Percentiles rank a stretch among this genome's conserved stretches.
These are phyloP conservation scores for Xanthoparmelia taractica DNA, from an alignment of 495 filamentous ascomycete species.

Conservation along the genomic window DNA sequence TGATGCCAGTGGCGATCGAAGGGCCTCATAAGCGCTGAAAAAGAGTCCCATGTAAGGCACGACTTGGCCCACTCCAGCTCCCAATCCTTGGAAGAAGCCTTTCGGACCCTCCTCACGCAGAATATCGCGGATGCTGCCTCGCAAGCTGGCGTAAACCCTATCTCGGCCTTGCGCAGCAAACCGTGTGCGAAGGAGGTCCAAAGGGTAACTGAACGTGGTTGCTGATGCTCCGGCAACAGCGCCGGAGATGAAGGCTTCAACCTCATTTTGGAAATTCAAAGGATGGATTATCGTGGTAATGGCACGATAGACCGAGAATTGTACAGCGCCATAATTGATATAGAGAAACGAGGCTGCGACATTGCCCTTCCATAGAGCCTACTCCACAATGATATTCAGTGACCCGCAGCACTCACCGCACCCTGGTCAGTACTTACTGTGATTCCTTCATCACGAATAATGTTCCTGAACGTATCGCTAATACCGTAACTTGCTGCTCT, in stretches of 20 bases:
- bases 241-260: constrained; percentile 70
- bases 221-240: constrained; percentile 72
- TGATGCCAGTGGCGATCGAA: constrained; percentile 44
- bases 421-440: constrained; percentile 39
- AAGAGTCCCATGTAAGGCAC: constrained; percentile 96
- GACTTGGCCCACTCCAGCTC: constrained; percentile 74
- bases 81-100: constrained; percentile 83
- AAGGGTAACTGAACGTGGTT: constrained; percentile 80
- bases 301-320: constrained; percentile 85
- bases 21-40: constrained; percentile 77
- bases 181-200: constrained; percentile 86
- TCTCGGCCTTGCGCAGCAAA: constrained; percentile 93
- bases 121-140: constrained; percentile 63
- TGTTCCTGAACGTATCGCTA: constrained; percentile 63
- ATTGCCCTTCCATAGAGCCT: constrained; percentile 96
- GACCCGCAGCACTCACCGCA: not conserved
- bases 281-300: constrained; percentile 54
- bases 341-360: constrained; percentile 91
- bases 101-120: constrained; percentile 58
- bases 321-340: constrained; percentile 74
- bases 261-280: constrained; percentile 46
- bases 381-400: not conserved
- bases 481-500: constrained; percentile 76
- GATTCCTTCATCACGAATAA: constrained; percentile 70
- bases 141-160: constrained; percentile 64